Evolutionary conservation across 2,329 filamentous ascomycete genomes (phyloP), one percentile per base, ranked within the genome.

Genomic region (Epichloe brachyelytri): DNA sequence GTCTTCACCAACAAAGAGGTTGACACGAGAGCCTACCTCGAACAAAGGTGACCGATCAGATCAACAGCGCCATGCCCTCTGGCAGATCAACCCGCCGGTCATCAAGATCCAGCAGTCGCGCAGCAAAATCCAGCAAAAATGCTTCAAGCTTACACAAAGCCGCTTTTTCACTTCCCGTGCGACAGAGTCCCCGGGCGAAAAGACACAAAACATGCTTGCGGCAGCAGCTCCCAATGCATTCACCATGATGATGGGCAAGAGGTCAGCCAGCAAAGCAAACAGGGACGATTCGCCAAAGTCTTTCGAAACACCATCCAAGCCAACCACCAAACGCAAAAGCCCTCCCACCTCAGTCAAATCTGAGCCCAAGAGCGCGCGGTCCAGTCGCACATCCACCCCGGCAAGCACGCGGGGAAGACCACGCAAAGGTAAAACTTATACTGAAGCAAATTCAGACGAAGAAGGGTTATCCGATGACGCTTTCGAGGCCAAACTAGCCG

Each of bases 401-500:
- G 74, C 75, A 0, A 78, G 75, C 30, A 70, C 65, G 2, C 75
- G 76, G 2, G 68, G 69, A 5, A 73, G 80, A 19, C 68, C 73
- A 2, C 75, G 78, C 14, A 78, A 73, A 52, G 70, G 64, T 1
- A 69, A 53, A 5, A 61, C 58, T 0, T 81, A 82, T 57, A 68
- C 74, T 61, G 68, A 83, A 54, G 65, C 80, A 58, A 68, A 86
- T 36, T 72, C 76, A 0, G 77, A 78, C 1, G 79, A 83, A 39
- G 78, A 81, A 50, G 70, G 49, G 5, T 36, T 96, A 10, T 90
- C 85, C 5, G 91, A 97, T 56, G 79, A 85, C 33, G 84, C 88
- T 56, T 97, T 93, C 61, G 90, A 95, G 64, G 77, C 81, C 0
- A 85, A 85, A 56, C 72, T 95, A 1, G 84, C 86, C 5, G 72